Conservation (phyloP, 495 filamentous ascomycete genomes). For the Penicillium maclennaniae region DNA sequence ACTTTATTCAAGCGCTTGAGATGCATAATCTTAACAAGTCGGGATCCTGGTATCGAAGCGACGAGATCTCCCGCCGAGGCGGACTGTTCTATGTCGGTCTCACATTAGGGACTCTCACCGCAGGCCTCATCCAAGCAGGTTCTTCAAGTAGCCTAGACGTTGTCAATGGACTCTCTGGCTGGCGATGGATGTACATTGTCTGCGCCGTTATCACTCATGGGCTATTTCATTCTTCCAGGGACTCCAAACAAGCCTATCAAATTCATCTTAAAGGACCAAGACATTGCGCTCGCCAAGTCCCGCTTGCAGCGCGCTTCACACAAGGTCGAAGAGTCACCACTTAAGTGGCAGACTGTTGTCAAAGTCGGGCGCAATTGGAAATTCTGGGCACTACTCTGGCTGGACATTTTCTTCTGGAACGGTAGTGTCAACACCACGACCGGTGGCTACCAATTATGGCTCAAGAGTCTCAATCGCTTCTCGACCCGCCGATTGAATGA, state of each 20-base stretch:
- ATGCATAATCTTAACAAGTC: slow-evolving; percentile 22
- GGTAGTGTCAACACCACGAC: slow-evolving; percentile 28
- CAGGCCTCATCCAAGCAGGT: slow-evolving; percentile 49
- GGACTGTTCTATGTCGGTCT: slow-evolving; percentile 48
- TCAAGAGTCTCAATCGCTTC: slow-evolving; percentile 39
- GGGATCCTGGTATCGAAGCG: slow-evolving; percentile 39
- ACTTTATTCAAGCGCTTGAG: slow-evolving; percentile 12
- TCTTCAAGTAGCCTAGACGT: slow-evolving; percentile 42
- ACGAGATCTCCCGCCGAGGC: slow-evolving; percentile 43
- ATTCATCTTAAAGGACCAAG: slow-evolving; percentile 35
- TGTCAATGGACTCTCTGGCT: slow-evolving; percentile 45
- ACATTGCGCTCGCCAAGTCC: slow-evolving; percentile 30
- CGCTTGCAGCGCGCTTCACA: slow-evolving; percentile 29
- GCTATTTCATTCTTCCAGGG: slow-evolving; percentile 37
- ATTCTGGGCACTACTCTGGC: slow-evolving; percentile 38
- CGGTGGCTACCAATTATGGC: slow-evolving; percentile 42
- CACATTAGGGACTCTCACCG: slow-evolving; percentile 46
- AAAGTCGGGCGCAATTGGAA: slow-evolving; percentile 29
- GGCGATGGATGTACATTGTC: slow-evolving; percentile 55
- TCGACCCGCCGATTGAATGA: slow-evolving; percentile 41
- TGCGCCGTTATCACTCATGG: slow-evolving; percentile 47
- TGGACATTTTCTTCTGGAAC: slow-evolving; percentile 52
- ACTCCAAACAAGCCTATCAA: slow-evolving; percentile 43
- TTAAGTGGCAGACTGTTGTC: slow-evolving; percentile 25
- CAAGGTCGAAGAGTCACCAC: slow-evolving; percentile 20